phyloP scores from a whole-genome alignment of 495 filamentous ascomycete genomes.

The Lasiosphaeria miniovina region DNA sequence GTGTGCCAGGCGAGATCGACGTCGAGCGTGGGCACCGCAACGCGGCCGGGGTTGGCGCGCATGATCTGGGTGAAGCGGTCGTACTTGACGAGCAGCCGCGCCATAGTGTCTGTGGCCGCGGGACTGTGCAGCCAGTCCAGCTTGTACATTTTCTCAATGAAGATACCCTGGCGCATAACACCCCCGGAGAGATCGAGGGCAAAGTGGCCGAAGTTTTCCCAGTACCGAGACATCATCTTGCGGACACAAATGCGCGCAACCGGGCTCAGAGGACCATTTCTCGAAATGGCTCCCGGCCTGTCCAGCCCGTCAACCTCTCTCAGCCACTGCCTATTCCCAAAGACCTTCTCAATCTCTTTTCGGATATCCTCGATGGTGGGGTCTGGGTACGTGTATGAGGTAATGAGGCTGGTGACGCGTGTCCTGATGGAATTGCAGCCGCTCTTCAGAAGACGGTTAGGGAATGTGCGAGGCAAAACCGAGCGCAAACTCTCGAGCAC shows the following conservation, averaged over 20 bases:
- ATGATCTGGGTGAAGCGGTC: conserved; percentile 67
- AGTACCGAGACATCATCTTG: conserved; percentile 77
- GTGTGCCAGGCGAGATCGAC: conserved; percentile 86
- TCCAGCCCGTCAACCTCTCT: conserved; percentile 27
- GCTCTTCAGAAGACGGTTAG: conserved; percentile 56
- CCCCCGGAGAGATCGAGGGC: conserved; percentile 73
- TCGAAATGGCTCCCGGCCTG: background rate
- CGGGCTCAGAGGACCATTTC: conserved; percentile 18
- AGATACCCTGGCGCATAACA: conserved; percentile 75
- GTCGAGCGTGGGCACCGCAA: conserved; percentile 78
- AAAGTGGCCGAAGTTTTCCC: conserved; percentile 69
- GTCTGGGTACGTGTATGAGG: conserved; percentile 19
- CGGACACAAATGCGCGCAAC: conserved; percentile 53
- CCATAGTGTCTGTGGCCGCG: conserved; percentile 60
- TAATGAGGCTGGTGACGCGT: conserved; percentile 34
- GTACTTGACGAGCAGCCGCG: conserved; percentile 67
- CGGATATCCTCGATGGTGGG: conserved; percentile 44
- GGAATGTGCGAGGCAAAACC: conserved; percentile 49
- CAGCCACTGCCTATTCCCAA: conserved; percentile 28
- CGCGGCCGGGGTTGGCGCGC: conserved; percentile 42
- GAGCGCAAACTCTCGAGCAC: background rate
- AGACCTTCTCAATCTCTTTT: conserved; percentile 39
- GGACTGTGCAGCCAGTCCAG: conserved; percentile 76
- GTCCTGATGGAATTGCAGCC: conserved; percentile 29
- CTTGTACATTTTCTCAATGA: conserved; percentile 78